Conservation (phyloP, 352 stramenopile species). For the Pythium sukuiense region DNA sequence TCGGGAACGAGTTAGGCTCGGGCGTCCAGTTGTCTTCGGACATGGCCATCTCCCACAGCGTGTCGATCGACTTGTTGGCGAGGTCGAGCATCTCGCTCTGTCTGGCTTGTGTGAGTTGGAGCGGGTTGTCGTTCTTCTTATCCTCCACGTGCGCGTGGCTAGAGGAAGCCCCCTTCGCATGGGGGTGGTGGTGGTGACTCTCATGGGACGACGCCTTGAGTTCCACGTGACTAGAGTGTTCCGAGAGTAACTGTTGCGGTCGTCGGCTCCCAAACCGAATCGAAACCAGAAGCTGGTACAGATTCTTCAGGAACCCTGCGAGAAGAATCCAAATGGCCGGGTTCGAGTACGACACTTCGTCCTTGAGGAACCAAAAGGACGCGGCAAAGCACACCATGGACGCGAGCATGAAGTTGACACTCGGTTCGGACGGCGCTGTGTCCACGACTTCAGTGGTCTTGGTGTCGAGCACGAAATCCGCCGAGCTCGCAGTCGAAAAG, state of each 20-base stretch:
- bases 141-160: neutral
- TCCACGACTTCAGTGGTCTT: conserved; percentile 29
- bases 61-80: conserved; percentile 50
- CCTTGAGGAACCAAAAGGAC: conserved; percentile 81
- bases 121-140: conserved; percentile 10
- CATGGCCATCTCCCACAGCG: conserved; percentile 52
- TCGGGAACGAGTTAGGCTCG: conserved; percentile 49
- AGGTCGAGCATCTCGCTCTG: conserved; percentile 48
- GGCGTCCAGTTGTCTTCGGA: conserved; percentile 59
- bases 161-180: neutral
- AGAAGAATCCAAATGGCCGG: conserved; percentile 78
- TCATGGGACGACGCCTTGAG: conserved; percentile 20
- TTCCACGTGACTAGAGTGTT: conserved; percentile 19
- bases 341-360: conserved; percentile 71
- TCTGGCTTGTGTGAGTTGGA: conserved; percentile 10
- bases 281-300: conserved; percentile 50
- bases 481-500: conserved; percentile 36
- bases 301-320: conserved; percentile 67
- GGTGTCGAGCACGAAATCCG: conserved; percentile 29
- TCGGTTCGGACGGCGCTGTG: conserved; percentile 28
- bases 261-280: conserved; percentile 34
- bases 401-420: conserved; percentile 50
- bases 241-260: conserved; percentile 13
- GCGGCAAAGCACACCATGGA: conserved; percentile 60
- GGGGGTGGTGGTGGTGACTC: neutral